These are phyloP conservation scores for Mycosphaerella sp. DNA, from an alignment of 2,329 filamentous ascomycete species.

Conservation along the genomic window DNA sequence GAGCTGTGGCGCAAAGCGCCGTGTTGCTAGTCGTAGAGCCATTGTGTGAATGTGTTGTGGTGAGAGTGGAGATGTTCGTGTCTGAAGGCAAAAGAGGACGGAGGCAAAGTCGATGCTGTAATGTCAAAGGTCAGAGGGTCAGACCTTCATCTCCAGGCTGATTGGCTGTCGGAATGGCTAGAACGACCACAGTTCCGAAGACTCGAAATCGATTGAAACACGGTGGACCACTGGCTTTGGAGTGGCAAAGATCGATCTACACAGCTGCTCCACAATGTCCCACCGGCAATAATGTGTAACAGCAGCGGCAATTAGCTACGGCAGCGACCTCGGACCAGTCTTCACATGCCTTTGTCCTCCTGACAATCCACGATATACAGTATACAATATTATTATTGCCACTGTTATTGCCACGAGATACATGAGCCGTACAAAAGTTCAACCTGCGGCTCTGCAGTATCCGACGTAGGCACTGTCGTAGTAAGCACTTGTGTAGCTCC, in stretches of 20 bases:
- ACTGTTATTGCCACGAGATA: no score
- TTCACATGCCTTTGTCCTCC: not conserved
- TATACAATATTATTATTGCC: no score
- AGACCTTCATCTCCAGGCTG: not conserved
- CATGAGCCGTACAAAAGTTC: no score
- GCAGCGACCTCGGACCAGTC: conserved; percentile 1
- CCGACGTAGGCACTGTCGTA: not conserved
- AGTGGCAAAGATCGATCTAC: not conserved
- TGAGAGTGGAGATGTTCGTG: conserved; percentile 21
- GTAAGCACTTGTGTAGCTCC: not conserved
- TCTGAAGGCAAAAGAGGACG: conserved; percentile 6
- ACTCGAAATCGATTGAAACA: not conserved
- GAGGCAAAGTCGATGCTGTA: conserved; percentile 16
- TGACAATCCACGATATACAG: no score
- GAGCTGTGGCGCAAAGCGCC: conserved; percentile 33
- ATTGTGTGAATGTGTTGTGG: conserved; percentile 25
- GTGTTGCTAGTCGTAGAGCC: conserved; percentile 35
- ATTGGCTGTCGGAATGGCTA: conserved; percentile 1
- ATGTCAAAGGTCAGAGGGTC: not conserved
- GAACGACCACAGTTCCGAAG: not conserved
- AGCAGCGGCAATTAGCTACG: conserved; percentile 1
- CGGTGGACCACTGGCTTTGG: not conserved
- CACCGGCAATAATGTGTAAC: not conserved
- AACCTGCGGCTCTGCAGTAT: no score
- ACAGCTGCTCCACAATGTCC: not conserved